Base-by-base conservation (phyloP, 1,139 yeast genomes). In the Blastobotrys capitulatus region DNA sequence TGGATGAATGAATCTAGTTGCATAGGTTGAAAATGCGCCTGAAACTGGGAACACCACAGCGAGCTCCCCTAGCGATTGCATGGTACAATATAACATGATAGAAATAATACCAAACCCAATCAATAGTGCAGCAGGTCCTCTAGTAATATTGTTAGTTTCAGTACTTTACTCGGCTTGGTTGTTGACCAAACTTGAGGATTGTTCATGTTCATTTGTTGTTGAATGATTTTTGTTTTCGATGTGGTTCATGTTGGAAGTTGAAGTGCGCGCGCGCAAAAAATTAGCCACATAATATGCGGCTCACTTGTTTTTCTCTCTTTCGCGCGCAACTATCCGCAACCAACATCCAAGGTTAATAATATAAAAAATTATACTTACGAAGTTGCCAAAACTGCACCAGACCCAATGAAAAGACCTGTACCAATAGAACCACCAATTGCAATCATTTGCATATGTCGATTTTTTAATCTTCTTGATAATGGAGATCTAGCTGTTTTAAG, bases 341-440 rank as follows among this genome's bases (percentile, higher is more conserved):
- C n/a, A n/a, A n/a, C n/a, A n/a, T n/a, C n/a, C n/a, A n/a, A n/a
- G n/a, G n/a, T n/a, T n/a, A n/a, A n/a, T n/a, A n/a, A n/a, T n/a
- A n/a, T n/a, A n/a, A n/a, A n/a, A 85, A 6, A 86, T 92, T 4
- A 95, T 94, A 31, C 96, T 96, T 49, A 22, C 25, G 94, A 95
- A 27, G 76, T 71, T 44, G 71, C 65, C 57, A 86, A 71, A 1
- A 89, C 78, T 18, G 74, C 69, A 44, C 94, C 95, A 26, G 85
- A 77, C 52, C 95, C 95, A 39, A 88, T 82, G 57, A 82, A 79
- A 54, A 82, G 69, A 39, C 88, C 88, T 0, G 87, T 82, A 69
- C 96, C 96, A 51, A 87, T 84, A 56, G 90, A 84, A 18, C 94
- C 86, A 16, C 94, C 95, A 46, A 87, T 74, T 36, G 95, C 86